phyloP scores from a whole-genome alignment of 1,284 basidiomycete species.

The Puccinia hordei region DNA sequence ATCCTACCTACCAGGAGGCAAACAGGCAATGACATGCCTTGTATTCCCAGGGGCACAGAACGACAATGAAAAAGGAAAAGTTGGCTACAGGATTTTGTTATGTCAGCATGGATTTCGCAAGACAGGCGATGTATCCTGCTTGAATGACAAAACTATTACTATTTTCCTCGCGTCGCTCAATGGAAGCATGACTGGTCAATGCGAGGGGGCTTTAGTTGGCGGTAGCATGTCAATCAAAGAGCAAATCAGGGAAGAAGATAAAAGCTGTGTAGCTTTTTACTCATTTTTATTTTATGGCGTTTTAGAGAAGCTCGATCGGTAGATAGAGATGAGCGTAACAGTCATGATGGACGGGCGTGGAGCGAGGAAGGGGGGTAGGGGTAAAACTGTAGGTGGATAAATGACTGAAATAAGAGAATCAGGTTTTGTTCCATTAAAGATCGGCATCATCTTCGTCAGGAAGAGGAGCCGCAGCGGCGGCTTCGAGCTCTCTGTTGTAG shows the following conservation, averaged over 20 bases:
- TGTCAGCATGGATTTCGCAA: no score
- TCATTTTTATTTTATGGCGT: neutral
- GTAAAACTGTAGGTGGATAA: neutral
- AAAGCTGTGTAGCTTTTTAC: neutral
- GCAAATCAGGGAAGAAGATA: neutral
- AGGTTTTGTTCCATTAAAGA: constrained; percentile 48
- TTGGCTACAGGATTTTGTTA: no score
- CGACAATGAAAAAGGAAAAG: no score
- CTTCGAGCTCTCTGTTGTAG: constrained; percentile 77
- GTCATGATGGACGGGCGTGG: neutral
- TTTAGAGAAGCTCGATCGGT: neutral
- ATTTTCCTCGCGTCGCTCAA: neutral
- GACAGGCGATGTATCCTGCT: neutral
- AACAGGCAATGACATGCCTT: no score
- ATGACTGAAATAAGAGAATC: constrained; percentile 12
- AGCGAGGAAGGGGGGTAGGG: neutral
- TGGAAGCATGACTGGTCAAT: neutral
- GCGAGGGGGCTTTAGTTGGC: neutral
- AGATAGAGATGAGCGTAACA: constrained; percentile 11
- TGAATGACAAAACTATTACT: neutral
- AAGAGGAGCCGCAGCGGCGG: constrained; percentile 63
- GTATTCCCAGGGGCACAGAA: no score
- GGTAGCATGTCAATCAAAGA: neutral
- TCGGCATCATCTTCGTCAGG: constrained; percentile 64
- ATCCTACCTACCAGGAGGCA: no score